Evolutionary conservation across 2,329 filamentous ascomycete species (phyloP), one percentile per base, ranked within the genome.

Genomic region (Fusarium sp.): DNA sequence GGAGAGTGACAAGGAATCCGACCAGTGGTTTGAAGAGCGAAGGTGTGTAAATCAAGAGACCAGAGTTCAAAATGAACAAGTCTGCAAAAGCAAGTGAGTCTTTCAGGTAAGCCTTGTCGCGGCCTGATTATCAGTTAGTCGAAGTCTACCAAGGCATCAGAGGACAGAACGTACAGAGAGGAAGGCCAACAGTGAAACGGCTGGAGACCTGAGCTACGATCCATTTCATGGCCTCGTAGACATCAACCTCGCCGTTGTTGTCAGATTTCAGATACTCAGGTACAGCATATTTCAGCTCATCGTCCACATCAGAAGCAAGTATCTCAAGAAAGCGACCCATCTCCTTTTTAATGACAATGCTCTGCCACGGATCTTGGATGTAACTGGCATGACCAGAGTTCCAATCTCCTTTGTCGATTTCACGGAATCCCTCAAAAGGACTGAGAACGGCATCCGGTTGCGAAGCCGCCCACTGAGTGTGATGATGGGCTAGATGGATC

Each of bases 391-490:
- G 74, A 0, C 83, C 83, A 3, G 83, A 71, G 6, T 78, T 81
- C 65, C 81, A 81, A 15, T 75, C 70, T 3, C 78, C 73, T 49
- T 82, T 80, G 11, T 83, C 78, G 4, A 80, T 68, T 16, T 84
- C 81, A 3, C 75, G 73, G 45, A 83, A 81, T 0, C 82, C 81
- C 15, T 81, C 73, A 4, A 51, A 54, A 1, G 78, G 70, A 25
- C 76, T 79, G 20, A 84, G 75, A 0, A 78, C 71, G 5, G 67
- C 62, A 3, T 84, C 82, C 3, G 81, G 81, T 38, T 84, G 83
- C 5, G 76, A 69, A 16, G 79, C 65, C 2, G 80, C 73, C 83
- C 82, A 84, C 24, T 78, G 75, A 65, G 84, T 74, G 5, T 78
- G 74, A 30, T 72, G 78, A 6, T 75, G 72, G 0, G 83, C 82